phyloP scores from a whole-genome alignment of 1,139 yeast genomes.

The Martiniozyma asiatica region DNA sequence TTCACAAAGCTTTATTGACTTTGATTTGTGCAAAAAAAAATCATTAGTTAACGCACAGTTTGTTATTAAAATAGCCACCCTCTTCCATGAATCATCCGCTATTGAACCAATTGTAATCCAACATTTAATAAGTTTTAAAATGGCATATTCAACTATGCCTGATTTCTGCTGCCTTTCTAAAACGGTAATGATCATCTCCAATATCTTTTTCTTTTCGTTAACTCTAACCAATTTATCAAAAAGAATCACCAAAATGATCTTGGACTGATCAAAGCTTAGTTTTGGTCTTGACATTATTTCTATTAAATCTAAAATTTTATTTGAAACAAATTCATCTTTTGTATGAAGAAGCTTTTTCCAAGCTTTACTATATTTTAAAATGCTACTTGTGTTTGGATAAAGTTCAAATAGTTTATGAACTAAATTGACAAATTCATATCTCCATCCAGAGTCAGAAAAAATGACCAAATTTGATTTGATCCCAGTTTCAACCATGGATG shows the following conservation, averaged over 20 bases:
- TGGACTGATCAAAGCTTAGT: conserved; percentile 1
- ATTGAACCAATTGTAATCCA: conserved; percentile 3
- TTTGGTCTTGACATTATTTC: neutral
- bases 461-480: no score
- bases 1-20: conserved; percentile 2
- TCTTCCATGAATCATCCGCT: conserved; percentile 2
- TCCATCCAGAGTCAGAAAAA: no score
- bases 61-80: no score
- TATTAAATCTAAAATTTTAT: neutral
- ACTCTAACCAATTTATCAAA: conserved; percentile 4
- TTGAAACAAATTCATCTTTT: conserved; percentile 3
- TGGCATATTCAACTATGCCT: conserved; percentile 4
- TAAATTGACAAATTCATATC: no score
- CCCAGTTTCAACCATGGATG: no score
- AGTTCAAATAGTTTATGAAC: no score
- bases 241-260: conserved; percentile 3
- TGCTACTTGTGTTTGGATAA: no score
- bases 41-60: no score
- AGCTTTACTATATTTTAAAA: conserved; percentile 2
- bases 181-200: conserved; percentile 1
- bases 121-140: conserved; percentile 4
- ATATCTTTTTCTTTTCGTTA: neutral
- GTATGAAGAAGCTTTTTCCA: conserved; percentile 3
- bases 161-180: conserved; percentile 1
- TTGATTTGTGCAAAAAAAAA: no score